Evolutionary conservation across 495 filamentous ascomycete species (phyloP).

Genomic region (Trichoderma virens): DNA sequence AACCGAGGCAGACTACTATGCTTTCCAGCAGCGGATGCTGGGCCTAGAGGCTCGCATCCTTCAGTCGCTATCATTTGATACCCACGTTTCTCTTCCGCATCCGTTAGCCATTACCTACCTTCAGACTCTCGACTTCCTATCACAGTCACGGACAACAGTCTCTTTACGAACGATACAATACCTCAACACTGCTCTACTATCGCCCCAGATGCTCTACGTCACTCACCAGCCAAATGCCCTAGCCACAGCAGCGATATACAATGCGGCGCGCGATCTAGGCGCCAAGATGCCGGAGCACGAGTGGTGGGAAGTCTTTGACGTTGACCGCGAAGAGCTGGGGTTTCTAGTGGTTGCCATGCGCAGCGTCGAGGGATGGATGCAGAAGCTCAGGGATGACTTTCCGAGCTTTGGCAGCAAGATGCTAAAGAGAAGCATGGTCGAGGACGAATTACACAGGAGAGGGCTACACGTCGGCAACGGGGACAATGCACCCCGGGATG

Average conservation of each 20-base stretch:
- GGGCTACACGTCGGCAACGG: slow-evolving; percentile 29
- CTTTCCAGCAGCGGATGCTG: slow-evolving; percentile 54
- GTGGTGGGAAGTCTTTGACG: slow-evolving; percentile 99
- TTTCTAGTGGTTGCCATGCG: slow-evolving; percentile 84
- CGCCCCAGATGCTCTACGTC: slow-evolving; percentile 81
- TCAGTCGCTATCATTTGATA: slow-evolving; percentile 68
- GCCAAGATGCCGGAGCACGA: slow-evolving; percentile 70
- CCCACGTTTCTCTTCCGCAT: slow-evolving; percentile 76
- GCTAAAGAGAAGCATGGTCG: slow-evolving; percentile 33
- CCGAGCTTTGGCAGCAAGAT: slow-evolving; percentile 26
- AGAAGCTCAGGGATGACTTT: slow-evolving; percentile 31
- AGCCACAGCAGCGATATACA: slow-evolving; percentile 83
- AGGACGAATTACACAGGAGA: slow-evolving; percentile 36
- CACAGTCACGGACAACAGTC: slow-evolving; percentile 32
- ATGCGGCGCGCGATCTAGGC: slow-evolving; percentile 70
- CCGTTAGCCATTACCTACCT: slow-evolving; percentile 87
- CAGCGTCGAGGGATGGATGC: slow-evolving; percentile 68
- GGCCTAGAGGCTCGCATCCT: slow-evolving; percentile 67
- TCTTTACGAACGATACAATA: slow-evolving; percentile 61
- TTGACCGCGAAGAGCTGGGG: slow-evolving; percentile 90
- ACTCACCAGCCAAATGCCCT: slow-evolving; percentile 84
- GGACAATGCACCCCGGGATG: slow-evolving; percentile 29
- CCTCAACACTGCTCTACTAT: slow-evolving; percentile 75
- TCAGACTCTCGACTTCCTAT: slow-evolving; percentile 66
- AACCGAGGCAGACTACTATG: slow-evolving; percentile 61